Evolutionary conservation across 1,284 basidiomycete species (phyloP).

Genomic region (Irpex lacteus): DNA sequence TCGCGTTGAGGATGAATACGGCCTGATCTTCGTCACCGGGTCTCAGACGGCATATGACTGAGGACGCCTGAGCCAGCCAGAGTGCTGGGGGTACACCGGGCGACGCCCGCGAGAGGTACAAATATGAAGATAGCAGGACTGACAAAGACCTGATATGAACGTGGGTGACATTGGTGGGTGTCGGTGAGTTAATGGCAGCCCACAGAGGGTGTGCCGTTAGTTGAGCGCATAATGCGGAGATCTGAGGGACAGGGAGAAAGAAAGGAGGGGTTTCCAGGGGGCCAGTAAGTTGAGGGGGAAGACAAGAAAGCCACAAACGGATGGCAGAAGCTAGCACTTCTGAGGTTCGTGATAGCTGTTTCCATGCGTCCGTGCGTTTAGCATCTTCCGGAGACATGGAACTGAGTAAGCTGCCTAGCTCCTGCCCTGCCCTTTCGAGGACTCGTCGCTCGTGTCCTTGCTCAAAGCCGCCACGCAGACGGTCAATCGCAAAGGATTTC

Average conservation of each 20-base stretch:
- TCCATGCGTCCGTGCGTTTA: constrained; percentile 15
- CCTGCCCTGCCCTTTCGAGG: constrained; percentile 32
- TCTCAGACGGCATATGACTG: constrained; percentile 49
- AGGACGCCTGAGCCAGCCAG: constrained; percentile 65
- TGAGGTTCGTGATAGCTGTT: constrained; percentile 31
- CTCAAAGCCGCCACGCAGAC: constrained; percentile 40
- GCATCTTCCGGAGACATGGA: constrained; percentile 2
- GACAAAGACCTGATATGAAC: constrained; percentile 51
- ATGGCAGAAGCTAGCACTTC: constrained; percentile 44
- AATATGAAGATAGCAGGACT: constrained; percentile 48
- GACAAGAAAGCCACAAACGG: constrained; percentile 62
- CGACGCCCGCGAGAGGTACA: constrained; percentile 51
- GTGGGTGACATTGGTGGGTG: constrained; percentile 28
- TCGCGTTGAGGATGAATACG: constrained; percentile 31
- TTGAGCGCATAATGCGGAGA: constrained; percentile 51
- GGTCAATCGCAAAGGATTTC: constrained; percentile 36
- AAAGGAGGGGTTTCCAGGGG: constrained; percentile 47
- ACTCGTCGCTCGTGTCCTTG: constrained; percentile 37
- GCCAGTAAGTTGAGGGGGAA: constrained; percentile 38
- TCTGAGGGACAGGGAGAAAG: constrained; percentile 48
- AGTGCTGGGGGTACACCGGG: constrained; percentile 52
- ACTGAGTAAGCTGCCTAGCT: constrained; percentile 29
- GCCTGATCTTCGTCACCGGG: constrained; percentile 67
- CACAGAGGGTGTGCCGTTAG: constrained; percentile 51
- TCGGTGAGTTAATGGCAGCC: not conserved